Evolutionary conservation across 2,329 filamentous ascomycete genomes (phyloP).

Genomic region (Pseudopithomyces chartarum): DNA sequence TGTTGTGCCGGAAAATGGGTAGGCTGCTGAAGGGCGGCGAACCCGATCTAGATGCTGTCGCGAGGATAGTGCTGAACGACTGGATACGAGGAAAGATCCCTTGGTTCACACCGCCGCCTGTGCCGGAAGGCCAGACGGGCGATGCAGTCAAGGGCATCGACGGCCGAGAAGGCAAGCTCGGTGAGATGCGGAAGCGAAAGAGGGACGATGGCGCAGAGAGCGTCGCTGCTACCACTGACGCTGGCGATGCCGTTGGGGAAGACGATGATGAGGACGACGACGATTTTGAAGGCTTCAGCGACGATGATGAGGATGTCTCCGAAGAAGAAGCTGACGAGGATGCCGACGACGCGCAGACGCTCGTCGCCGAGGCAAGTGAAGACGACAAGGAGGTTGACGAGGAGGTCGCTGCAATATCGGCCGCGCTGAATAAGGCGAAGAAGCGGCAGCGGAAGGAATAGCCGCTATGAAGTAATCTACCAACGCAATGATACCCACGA

Average conservation of each 20-base stretch:
- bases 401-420: conserved; percentile 42
- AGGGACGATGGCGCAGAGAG: conserved; percentile 44
- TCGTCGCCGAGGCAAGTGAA: conserved; percentile 23
- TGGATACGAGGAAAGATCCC: conserved; percentile 94
- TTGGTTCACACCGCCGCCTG: conserved; percentile 87
- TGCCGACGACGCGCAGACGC: conserved; percentile 20
- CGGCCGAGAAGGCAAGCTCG: conserved; percentile 76
- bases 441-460: conserved; percentile 34
- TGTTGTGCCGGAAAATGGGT: conserved; percentile 84
- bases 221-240: conserved; percentile 11
- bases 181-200: conserved; percentile 85
- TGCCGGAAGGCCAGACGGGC: conserved; percentile 44
- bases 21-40: conserved; percentile 90
- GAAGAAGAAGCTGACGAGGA: conserved; percentile 17
- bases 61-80: conserved; percentile 96
- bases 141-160: conserved; percentile 52
- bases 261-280: conserved; percentile 27
- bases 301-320: conserved; percentile 20
- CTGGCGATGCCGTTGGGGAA: conserved; percentile 14
- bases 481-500: conserved; percentile 35
- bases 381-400: conserved; percentile 34
- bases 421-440: conserved; percentile 38
- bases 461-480: conserved; percentile 12
- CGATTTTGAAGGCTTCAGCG: conserved; percentile 42
- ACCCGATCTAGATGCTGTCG: conserved; percentile 90